Evolutionary conservation across 78 protist species (phyloP).

Genomic region (Chrysochromulina parva): DNA sequence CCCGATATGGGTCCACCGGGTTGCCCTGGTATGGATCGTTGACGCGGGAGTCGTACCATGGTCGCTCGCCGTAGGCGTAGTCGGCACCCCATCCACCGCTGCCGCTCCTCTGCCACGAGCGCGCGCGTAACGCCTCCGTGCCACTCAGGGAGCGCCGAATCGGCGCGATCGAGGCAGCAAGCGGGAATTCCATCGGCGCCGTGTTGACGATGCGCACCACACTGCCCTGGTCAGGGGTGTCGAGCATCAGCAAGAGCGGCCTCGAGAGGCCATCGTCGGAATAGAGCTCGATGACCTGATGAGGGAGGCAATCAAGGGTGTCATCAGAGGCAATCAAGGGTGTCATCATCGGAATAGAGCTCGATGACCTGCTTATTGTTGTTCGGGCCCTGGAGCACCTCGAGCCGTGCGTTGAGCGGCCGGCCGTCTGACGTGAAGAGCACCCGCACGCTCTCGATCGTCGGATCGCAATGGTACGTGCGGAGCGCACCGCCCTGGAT

Average conservation of each 20-base stretch:
- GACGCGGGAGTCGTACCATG: too few species aligned
- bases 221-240: background rate
- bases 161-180: too few species aligned
- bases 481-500: background rate
- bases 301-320: too few species aligned
- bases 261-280: background rate
- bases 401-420: slow-evolving; percentile 12
- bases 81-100: too few species aligned
- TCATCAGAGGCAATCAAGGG: too few species aligned
- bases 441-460: background rate
- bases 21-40: too few species aligned
- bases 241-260: background rate
- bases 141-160: too few species aligned
- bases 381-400: slow-evolving; percentile 13
- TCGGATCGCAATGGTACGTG: background rate
- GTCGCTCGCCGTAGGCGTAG: too few species aligned
- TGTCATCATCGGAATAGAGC: background rate
- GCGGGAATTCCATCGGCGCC: background rate
- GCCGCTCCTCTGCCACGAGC: too few species aligned
- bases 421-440: background rate
- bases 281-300: background rate
- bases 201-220: background rate
- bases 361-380: background rate
- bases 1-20: too few species aligned
- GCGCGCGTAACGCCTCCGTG: too few species aligned